A percentile compares a stretch with the other conserved stretches of the same genome.
phyloP scores from a whole-genome alignment of 1,139 yeast genomes.

The Yamadazyma triangularis region DNA sequence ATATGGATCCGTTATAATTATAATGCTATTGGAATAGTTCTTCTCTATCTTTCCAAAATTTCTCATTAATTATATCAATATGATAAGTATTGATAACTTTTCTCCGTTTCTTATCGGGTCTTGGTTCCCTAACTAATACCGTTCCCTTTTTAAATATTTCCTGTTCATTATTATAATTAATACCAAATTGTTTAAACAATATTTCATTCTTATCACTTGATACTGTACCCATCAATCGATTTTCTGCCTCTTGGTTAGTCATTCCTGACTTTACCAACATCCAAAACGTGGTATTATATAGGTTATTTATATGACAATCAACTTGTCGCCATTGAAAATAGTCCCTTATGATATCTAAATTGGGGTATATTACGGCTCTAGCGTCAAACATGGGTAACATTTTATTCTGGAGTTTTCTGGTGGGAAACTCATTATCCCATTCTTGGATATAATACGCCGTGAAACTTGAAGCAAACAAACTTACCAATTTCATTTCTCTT shows the following conservation, averaged over 20 bases:
- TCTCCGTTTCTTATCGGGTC: conserved; percentile 42
- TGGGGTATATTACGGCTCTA: conserved; percentile 84
- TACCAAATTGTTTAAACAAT: conserved; percentile 64
- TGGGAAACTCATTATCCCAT: conserved; percentile 60
- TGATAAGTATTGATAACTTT: conserved; percentile 45
- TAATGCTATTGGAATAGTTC: not conserved
- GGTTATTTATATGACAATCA: conserved; percentile 92
- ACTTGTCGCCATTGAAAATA: conserved; percentile 95
- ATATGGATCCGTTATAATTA: too few species aligned
- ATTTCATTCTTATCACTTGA: conserved; percentile 87
- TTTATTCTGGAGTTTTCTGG: conserved; percentile 18
- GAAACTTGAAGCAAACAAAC: conserved; percentile 78
- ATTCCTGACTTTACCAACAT: conserved; percentile 60
- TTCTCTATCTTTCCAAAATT: conserved; percentile 42
- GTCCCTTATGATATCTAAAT: conserved; percentile 55
- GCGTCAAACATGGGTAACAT: conserved; percentile 87
- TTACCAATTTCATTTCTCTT: conserved; percentile 71
- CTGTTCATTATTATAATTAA: conserved; percentile 87
- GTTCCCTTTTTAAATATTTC: conserved; percentile 90
- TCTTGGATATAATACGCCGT: conserved; percentile 67
- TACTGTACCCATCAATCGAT: conserved; percentile 65
- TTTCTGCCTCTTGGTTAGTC: conserved; percentile 76
- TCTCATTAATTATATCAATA: conserved; percentile 49
- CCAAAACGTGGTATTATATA: conserved; percentile 95
- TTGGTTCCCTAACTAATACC: conserved; percentile 43